Evolutionary conservation across 306 rosid genomes (phyloP), one percentile per base, ranked within the genome.

Genomic region (Rosa persica): DNA sequence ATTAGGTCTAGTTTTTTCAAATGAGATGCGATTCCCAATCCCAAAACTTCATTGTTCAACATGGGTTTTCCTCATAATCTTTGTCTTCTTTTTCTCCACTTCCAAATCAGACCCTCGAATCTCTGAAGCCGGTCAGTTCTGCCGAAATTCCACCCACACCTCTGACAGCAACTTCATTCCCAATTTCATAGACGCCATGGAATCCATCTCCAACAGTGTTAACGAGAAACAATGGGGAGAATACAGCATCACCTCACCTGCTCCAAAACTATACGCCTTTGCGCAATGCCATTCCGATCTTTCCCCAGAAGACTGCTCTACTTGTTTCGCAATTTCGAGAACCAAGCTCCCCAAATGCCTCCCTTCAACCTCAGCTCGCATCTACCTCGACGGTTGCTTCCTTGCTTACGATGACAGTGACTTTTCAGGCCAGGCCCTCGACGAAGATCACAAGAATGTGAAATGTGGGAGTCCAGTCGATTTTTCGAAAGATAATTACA

Each of bases 311-410:
- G 83, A 86, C 0, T 89, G 93, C 79, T 15, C 57, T 15, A 9
- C 79, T 2, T 91, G 90, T 61, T 83, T 88, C 81, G 13, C 34
- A 9, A n/a, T 69, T 12, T 73, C 85, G 0, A 62, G 85, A 60
- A 75, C 66, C 5, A 65, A 67, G 39, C 81, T 91, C 17, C 80
- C 79, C 19, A 39, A 44, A 4, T 89, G 97, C 75, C 57, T 81
- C 6, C 91, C 92, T 0, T 47, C 82, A 0, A 20, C 70, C 1
- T 74, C 87, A 0, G 97, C 85, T 27, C 78, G 89, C 27, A 52
- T 88, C 13, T 83, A 70, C 78, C 80, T 89, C 1, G 91, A 89
- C 38, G 90, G 89, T 2, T 89, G 93, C 70, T 86, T 79, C 54
- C 84, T 88, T 23, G 92, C 92, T 5, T 91, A 86, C 30, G 93